phyloP scores from a whole-genome alignment of 495 filamentous ascomycete species.

The Xylaria bambusicola region DNA sequence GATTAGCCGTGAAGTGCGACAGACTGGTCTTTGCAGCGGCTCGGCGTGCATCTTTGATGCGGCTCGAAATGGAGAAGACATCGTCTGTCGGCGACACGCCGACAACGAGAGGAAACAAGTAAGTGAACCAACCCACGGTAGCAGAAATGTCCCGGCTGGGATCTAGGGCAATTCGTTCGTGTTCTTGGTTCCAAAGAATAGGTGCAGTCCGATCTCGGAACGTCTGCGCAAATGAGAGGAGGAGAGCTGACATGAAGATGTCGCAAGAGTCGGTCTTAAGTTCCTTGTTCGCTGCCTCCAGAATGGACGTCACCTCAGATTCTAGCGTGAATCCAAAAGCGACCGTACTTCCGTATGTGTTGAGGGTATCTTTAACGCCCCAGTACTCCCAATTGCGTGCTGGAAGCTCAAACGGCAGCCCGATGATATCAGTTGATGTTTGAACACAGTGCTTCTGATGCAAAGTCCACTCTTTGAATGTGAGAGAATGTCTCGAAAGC shows the following conservation, averaged over 20 bases:
- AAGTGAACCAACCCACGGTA: slow-evolving; percentile 54
- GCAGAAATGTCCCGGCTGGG: slow-evolving; percentile 44
- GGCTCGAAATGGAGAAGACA: slow-evolving; percentile 42
- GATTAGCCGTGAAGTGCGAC: slow-evolving; percentile 42
- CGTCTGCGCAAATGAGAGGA: slow-evolving; percentile 50
- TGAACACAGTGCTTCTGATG: slow-evolving; percentile 40
- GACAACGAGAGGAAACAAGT: slow-evolving; percentile 41
- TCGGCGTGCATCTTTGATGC: slow-evolving; percentile 43
- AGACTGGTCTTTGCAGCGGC: slow-evolving; percentile 47
- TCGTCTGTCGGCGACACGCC: slow-evolving; percentile 40
- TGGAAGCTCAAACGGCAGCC: slow-evolving; percentile 35
- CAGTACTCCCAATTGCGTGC: slow-evolving; percentile 47
- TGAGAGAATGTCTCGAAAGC: slow-evolving; percentile 45
- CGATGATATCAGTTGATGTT: slow-evolving; percentile 22
- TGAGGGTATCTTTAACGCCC: slow-evolving; percentile 45
- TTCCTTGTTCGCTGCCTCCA: slow-evolving; percentile 45
- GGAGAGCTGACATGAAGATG: slow-evolving; percentile 50
- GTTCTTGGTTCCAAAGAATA: slow-evolving; percentile 55
- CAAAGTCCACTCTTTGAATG: slow-evolving; percentile 66
- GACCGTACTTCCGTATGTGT: slow-evolving; percentile 47
- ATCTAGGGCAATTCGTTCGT: slow-evolving; percentile 42
- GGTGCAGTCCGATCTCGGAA: slow-evolving; percentile 58
- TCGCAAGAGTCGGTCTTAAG: slow-evolving; percentile 50
- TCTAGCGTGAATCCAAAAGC: slow-evolving; percentile 46
- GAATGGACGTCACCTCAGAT: slow-evolving; percentile 42